Base-by-base conservation (phyloP, 2,329 filamentous ascomycete genomes). In the Ceratocystis cacaofunesta region DNA sequence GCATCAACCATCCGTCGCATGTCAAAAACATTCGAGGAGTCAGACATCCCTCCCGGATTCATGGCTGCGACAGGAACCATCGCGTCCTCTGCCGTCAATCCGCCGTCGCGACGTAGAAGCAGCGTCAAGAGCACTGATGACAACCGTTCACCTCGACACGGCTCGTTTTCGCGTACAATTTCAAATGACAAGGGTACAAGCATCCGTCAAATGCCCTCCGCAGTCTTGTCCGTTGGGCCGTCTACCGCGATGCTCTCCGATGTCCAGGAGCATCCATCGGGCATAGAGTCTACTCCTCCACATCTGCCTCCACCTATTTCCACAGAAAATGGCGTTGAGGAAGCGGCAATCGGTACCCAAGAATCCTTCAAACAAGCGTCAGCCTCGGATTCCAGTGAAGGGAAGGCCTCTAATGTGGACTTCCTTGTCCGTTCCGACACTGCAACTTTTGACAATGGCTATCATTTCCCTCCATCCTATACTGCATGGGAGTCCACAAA, bases 381-480 rank as follows among this genome's bases (percentile, higher is more conserved):
- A 5, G 52, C 28, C 17, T 44, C 36, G 8, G n/a, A 22, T 8
- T 46, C 48, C 32, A 62, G 48, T n/a, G 32, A 61, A 19, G 50
- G 28, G 1, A 64, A 64, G 50, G 19, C 63, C 3, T 43, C 52
- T 25, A 57, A 57, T 32, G 28, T 32, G 6, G 43, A 52, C 43
- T 32, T 62, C 12, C 46, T 67, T 44, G 52, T 41, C 7, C 52
- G 64, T 50, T 58, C 69, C 50, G 67, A 69, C 50, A 70, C 77
- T 46, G 76, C 75, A 65, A 71, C 78, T 65, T 85, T 82, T 68
- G 76, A 79, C n/a, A 87, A 86, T 70, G 83, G 84, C 52, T 86
- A 87, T 70, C 81, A 86, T 71, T 86, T 85, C 70, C 83, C 82
- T 25, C 84, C 82, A 4, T 82, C 79, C 65, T 83, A 84, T 70